Conservation (phyloP, 345 rosid species). For the Salix udensis region DNA sequence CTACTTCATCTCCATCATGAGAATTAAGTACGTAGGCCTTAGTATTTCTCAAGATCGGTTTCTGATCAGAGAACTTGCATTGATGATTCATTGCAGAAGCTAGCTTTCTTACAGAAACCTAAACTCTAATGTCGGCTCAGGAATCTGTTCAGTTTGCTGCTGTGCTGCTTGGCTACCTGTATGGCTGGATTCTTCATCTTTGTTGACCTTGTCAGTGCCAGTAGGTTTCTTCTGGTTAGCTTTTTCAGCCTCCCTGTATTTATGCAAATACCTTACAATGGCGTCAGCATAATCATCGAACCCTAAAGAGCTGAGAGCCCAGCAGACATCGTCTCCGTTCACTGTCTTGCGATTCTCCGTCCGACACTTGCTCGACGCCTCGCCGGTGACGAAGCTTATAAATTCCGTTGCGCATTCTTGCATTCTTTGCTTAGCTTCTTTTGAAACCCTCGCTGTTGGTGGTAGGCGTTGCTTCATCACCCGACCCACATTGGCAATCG, state of each 20-base stretch:
- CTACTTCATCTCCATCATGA: not conserved
- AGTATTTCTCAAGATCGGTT: constrained; percentile 4
- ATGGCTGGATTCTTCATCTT: constrained; percentile 16
- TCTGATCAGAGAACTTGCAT: constrained; percentile 25
- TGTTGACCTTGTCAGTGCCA: constrained; percentile 20
- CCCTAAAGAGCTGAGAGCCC: constrained; percentile 29
- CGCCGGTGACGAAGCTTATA: constrained; percentile 26
- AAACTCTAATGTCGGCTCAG: constrained; percentile 21
- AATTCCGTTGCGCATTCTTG: constrained; percentile 35
- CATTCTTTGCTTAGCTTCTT: constrained; percentile 25
- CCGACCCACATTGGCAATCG: constrained; percentile 27
- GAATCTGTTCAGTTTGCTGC: constrained; percentile 12
- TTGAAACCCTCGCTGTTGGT: constrained; percentile 24
- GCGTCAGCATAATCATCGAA: constrained; percentile 22
- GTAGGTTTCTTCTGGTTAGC: constrained; percentile 30
- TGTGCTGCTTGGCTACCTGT: not conserved
- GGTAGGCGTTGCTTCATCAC: constrained; percentile 27
- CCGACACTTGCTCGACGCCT: constrained; percentile 35
- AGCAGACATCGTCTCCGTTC: constrained; percentile 33
- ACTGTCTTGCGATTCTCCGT: constrained; percentile 30
- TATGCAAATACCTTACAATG: constrained; percentile 19
- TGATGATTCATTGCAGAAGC: not conserved
- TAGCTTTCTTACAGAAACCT: constrained; percentile 23
- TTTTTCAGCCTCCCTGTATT: constrained; percentile 24
- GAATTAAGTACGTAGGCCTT: too few relatives aligned